Percentiles rank a stretch among this genome's conserved stretches.
These are phyloP conservation scores for Raffaelea arxii DNA, from an alignment of 2,329 filamentous ascomycete species.

Conservation along the genomic window DNA sequence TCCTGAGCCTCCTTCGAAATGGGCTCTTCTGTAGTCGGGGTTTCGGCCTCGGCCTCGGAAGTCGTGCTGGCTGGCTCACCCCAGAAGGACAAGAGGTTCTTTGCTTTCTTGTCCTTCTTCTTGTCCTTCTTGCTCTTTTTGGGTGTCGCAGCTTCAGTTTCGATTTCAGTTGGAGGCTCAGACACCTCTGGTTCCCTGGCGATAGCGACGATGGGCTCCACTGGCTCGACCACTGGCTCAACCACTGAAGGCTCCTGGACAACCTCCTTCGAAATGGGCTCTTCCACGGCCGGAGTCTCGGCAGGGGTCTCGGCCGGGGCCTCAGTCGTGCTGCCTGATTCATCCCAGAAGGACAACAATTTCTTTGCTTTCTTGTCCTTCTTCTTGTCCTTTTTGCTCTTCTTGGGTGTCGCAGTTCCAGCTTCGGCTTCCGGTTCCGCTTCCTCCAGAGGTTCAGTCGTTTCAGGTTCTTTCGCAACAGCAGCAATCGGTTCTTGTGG, in stretches of 20 bases:
- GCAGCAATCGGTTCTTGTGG: not conserved
- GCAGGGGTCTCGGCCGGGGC: not conserved
- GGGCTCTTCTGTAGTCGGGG: not conserved
- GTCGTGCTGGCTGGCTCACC: not conserved
- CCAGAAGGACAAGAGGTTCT: too few species aligned
- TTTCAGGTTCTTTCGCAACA: not conserved
- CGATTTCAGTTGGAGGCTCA: too few species aligned
- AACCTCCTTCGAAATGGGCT: not conserved
- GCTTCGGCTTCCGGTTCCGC: not conserved
- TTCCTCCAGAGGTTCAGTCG: not conserved
- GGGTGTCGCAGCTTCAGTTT: not conserved
- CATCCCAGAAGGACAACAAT: not conserved
- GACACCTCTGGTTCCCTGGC: too few species aligned
- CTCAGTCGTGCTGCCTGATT: not conserved
- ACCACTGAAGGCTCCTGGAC: not conserved
- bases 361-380: not conserved
- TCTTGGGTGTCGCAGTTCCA: not conserved
- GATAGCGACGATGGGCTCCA: not conserved
- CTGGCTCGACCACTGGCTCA: not conserved
- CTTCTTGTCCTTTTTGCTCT: constrained; percentile 6
- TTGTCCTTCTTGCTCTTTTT: not conserved
- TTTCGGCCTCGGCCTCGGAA: not conserved
- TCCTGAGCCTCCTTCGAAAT: not conserved
- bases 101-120: not conserved
- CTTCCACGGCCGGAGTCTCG: not conserved